Conservation (phyloP, 1,284 basidiomycete species). For the Phylloporus sp. region DNA sequence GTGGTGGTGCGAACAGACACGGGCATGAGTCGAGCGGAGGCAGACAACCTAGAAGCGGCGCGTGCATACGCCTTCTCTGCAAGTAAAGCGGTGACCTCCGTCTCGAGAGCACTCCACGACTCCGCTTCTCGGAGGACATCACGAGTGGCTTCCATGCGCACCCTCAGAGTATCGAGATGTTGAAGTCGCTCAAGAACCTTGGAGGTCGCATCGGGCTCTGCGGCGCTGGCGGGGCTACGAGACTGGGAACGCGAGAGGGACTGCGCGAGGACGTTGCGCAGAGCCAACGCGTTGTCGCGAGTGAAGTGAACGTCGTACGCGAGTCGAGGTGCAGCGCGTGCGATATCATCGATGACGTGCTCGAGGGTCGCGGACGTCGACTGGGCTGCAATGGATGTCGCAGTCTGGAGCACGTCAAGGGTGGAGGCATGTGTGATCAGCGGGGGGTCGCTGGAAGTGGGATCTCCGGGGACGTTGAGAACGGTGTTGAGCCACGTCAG, state of each 20-base stretch:
- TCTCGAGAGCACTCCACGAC: slow-evolving; percentile 92
- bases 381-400: slow-evolving; percentile 82
- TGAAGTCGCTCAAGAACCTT: slow-evolving; percentile 74
- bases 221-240: background rate
- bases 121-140: slow-evolving; percentile 90
- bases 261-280: slow-evolving; percentile 65
- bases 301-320: slow-evolving; percentile 95
- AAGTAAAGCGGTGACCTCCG: slow-evolving; percentile 85
- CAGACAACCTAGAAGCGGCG: slow-evolving; percentile 86
- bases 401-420: slow-evolving; percentile 51
- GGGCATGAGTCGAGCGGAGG: slow-evolving; percentile 85
- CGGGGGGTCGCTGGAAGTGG: slow-evolving; percentile 21
- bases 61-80: slow-evolving; percentile 79
- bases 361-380: slow-evolving; percentile 88
- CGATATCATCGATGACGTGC: slow-evolving; percentile 87
- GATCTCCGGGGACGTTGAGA: slow-evolving; percentile 43
- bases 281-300: slow-evolving; percentile 82
- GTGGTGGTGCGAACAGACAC: slow-evolving; percentile 88
- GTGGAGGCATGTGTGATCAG: slow-evolving; percentile 21
- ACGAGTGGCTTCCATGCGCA: slow-evolving; percentile 83
- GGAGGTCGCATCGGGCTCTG: slow-evolving; percentile 48
- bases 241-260: slow-evolving; percentile 56
- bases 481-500: slow-evolving; percentile 69
- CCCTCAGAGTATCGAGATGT: slow-evolving; percentile 81
- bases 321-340: slow-evolving; percentile 84